Percentiles rank a stretch among this genome's conserved stretches.
phyloP scores from a whole-genome alignment of 345 rosid genomes.

The Schrenkiella parvula region DNA sequence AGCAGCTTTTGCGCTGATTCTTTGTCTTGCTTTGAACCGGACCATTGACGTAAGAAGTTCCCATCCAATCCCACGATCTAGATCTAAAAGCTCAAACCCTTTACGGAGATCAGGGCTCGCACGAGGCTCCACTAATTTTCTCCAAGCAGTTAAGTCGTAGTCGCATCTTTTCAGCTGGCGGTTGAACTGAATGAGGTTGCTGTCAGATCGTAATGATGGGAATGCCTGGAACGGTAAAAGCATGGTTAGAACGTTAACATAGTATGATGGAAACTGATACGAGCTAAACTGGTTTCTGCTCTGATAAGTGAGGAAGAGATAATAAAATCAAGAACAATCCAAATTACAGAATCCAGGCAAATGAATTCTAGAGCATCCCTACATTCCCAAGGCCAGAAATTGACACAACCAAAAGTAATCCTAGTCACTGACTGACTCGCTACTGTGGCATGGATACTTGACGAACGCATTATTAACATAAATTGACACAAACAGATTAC shows the following conservation, averaged over 20 bases:
- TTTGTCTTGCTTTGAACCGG: slow-evolving; percentile 79
- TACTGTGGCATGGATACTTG: neutral
- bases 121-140: slow-evolving; percentile 73
- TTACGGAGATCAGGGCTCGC: slow-evolving; percentile 70
- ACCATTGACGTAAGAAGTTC: slow-evolving; percentile 93
- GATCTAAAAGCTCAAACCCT: slow-evolving; percentile 76
- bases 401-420: too few relatives aligned
- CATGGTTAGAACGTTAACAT: neutral
- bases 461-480: too few relatives aligned
- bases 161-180: slow-evolving; percentile 92
- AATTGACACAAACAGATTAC: neutral
- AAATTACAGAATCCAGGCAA: neutral
- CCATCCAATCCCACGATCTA: slow-evolving; percentile 91
- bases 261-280: neutral
- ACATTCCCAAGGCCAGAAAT: neutral
- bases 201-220: slow-evolving; percentile 84
- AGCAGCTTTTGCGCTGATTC: slow-evolving; percentile 85
- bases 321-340: neutral
- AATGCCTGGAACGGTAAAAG: slow-evolving; percentile 48
- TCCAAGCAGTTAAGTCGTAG: slow-evolving; percentile 80
- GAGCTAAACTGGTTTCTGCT: neutral
- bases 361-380: neutral
- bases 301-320: neutral
- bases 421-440: neutral
- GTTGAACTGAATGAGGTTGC: slow-evolving; percentile 82